Percentiles rank a stretch among this genome's conserved stretches.
These are phyloP conservation scores for bread wheat (Triticum aestivum) DNA, from an alignment of 176 grass and related monocot species.

Conservation along the genomic window DNA sequence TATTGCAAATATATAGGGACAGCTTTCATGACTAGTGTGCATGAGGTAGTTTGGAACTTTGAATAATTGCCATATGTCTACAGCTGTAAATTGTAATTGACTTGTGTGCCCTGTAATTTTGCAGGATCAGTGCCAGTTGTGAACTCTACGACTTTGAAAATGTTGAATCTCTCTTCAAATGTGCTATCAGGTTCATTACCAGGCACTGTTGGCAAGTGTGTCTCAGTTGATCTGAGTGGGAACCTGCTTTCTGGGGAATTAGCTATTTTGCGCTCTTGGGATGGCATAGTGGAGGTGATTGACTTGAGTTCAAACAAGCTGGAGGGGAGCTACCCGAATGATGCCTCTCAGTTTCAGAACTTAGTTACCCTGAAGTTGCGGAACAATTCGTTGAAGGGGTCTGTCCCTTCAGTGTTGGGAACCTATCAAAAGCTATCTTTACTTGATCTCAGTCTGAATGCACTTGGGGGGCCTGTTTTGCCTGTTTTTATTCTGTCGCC, in stretches of 20 bases:
- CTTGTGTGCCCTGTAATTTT: constrained; percentile 23
- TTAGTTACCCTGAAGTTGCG: constrained; percentile 66
- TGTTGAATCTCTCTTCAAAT: constrained; percentile 92
- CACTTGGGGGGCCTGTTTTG: constrained; percentile 70
- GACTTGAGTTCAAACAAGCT: constrained; percentile 92
- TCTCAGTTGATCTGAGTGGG: constrained; percentile 75
- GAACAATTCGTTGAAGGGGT: constrained; percentile 75
- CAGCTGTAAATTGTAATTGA: constrained; percentile 37
- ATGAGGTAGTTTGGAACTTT: background rate
- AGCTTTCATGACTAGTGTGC: constrained; percentile 15
- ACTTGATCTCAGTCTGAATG: constrained; percentile 84
- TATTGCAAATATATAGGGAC: background rate
- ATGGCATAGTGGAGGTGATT: constrained; percentile 58
- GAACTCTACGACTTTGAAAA: constrained; percentile 84
- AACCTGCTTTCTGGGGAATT: constrained; percentile 69
- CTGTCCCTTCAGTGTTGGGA: constrained; percentile 73
- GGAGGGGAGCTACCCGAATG: constrained; percentile 76
- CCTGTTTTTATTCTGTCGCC: constrained; percentile 62
- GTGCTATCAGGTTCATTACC: constrained; percentile 74
- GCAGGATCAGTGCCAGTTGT: constrained; percentile 64
- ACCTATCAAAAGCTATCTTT: constrained; percentile 74
- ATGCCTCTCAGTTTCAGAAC: constrained; percentile 72
- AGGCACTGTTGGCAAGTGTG: constrained; percentile 45
- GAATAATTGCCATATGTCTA: background rate
- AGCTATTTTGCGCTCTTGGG: constrained; percentile 71